Evolutionary conservation across 495 filamentous ascomycete genomes (phyloP).

Genomic region (Corynascus novoguineensis): DNA sequence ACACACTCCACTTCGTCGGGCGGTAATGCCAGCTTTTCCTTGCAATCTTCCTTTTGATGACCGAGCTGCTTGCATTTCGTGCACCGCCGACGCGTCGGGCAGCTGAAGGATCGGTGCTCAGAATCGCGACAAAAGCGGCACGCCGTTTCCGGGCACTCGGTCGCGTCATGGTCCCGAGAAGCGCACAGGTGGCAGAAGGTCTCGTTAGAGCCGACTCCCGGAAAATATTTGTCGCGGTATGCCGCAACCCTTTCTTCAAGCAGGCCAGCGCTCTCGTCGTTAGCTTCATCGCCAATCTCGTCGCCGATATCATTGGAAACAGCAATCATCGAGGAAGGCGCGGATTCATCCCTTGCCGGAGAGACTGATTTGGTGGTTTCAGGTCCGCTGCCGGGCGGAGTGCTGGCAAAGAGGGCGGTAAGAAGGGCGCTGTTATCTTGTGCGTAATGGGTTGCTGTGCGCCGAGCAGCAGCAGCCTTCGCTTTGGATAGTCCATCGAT

Average conservation of each 20-base stretch:
- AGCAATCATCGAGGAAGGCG: neutral
- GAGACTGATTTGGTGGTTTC: neutral
- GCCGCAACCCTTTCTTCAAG: slow-evolving; percentile 20
- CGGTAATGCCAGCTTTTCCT: slow-evolving; percentile 33
- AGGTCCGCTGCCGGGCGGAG: neutral
- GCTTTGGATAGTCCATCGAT: slow-evolving; percentile 15
- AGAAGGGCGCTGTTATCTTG: slow-evolving; percentile 6
- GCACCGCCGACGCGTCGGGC: slow-evolving; percentile 36
- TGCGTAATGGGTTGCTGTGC: slow-evolving; percentile 12
- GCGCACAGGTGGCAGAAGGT: slow-evolving; percentile 38
- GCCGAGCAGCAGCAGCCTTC: slow-evolving; percentile 13
- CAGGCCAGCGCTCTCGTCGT: neutral
- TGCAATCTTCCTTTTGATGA: slow-evolving; percentile 27
- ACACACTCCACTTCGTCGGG: slow-evolving; percentile 34
- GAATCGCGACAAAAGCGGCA: slow-evolving; percentile 35
- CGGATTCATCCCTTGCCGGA: neutral
- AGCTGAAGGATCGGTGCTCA: slow-evolving; percentile 31
- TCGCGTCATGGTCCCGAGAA: slow-evolving; percentile 28
- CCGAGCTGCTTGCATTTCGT: slow-evolving; percentile 37
- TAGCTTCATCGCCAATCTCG: neutral
- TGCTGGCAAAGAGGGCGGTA: neutral
- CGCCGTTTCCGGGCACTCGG: slow-evolving; percentile 27
- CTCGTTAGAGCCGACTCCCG: slow-evolving; percentile 27
- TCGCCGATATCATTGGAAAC: neutral
- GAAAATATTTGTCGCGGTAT: slow-evolving; percentile 36